phyloP scores from a whole-genome alignment of 208 protist species.

The Leishmania martiniquensis region DNA sequence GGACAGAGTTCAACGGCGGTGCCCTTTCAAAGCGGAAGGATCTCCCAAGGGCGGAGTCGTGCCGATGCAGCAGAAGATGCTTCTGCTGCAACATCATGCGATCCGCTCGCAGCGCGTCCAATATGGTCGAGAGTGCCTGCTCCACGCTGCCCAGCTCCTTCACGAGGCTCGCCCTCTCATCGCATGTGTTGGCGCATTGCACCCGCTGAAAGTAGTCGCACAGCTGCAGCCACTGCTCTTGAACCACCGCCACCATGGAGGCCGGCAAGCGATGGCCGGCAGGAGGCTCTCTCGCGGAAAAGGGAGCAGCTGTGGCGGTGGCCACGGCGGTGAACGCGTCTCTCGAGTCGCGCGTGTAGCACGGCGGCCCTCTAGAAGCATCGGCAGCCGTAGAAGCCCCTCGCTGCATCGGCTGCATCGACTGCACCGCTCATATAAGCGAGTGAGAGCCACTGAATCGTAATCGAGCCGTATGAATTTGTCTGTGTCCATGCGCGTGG shows the following conservation, averaged over 20 bases:
- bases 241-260: conserved; percentile 25
- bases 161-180: conserved; percentile 25
- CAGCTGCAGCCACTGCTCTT: conserved; percentile 52
- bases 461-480: not conserved
- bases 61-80: conserved; percentile 3
- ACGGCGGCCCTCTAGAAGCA: not conserved
- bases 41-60: not conserved
- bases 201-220: conserved; percentile 58
- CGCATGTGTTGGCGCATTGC: conserved; percentile 43
- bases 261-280: conserved; percentile 2
- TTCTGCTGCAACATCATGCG: conserved; percentile 17
- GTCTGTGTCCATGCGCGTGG: not conserved
- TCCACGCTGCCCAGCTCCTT: conserved; percentile 40
- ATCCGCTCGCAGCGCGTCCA: conserved; percentile 48
- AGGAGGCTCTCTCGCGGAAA: not conserved
- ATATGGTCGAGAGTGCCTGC: conserved; percentile 38
- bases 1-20: conserved; percentile 2
- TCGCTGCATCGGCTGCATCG: not conserved
- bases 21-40: conserved; percentile 1
- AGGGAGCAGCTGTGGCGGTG: not conserved
- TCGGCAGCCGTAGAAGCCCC: not conserved
- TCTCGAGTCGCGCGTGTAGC: not conserved
- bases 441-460: not conserved
- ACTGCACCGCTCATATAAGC: not conserved
- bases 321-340: not conserved